Evolutionary conservation across 176 grass and related monocot species (phyloP).

Genomic region (Triticum urartu): DNA sequence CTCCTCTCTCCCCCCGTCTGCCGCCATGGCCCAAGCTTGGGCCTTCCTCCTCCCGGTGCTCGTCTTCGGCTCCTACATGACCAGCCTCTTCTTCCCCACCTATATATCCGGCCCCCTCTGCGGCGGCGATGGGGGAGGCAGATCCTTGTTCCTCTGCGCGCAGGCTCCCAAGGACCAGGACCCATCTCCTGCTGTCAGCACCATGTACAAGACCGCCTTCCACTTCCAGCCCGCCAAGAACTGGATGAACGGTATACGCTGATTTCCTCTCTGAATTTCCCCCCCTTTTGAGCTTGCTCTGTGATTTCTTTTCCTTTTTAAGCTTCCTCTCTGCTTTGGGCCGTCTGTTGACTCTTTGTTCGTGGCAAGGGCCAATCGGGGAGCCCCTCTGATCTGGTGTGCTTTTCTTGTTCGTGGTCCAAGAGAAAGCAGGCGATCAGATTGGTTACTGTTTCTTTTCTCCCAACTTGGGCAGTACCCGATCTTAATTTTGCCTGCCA

Average conservation of each 20-base stretch:
- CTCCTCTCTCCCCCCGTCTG: background rate
- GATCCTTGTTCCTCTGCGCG: conserved; percentile 47
- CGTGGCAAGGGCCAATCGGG: no score
- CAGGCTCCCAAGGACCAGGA: conserved; percentile 24
- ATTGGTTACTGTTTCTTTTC: background rate
- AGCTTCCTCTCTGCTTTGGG: no score
- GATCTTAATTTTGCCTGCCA: background rate
- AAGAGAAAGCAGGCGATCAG: background rate
- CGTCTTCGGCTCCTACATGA: background rate
- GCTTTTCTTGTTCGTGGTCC: background rate
- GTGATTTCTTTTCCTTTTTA: background rate
- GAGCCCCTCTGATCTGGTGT: background rate
- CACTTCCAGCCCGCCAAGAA: conserved; percentile 78
- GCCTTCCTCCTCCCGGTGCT: conserved; percentile 35
- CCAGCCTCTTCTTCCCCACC: background rate
- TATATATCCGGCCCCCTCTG: conserved; percentile 1
- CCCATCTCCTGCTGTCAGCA: conserved; percentile 45
- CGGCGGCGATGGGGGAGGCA: conserved; percentile 16
- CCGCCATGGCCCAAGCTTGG: conserved; percentile 8
- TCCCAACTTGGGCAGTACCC: background rate
- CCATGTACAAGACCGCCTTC: conserved; percentile 52
- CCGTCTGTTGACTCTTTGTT: background rate
- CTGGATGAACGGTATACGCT: conserved; percentile 72
- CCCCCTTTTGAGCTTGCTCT: background rate
- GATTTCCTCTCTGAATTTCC: background rate